Conservation (phyloP, 2,329 filamentous ascomycete species). For the Penicillium sp. region DNA sequence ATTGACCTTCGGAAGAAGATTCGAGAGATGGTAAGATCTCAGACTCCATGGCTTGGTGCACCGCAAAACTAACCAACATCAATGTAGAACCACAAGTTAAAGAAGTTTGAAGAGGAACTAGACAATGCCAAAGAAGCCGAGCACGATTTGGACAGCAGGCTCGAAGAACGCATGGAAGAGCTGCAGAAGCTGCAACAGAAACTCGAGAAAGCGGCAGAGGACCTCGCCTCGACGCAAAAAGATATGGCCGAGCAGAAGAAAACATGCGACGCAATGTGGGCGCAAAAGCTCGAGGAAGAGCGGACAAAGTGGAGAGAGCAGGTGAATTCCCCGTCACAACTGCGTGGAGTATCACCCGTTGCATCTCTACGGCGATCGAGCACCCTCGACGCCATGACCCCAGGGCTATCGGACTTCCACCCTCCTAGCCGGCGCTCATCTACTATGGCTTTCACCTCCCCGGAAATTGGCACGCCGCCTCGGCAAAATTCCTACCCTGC, state of each 20-base stretch:
- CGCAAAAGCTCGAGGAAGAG: conserved; percentile 65
- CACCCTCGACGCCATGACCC: conserved; percentile 39
- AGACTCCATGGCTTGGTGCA: background rate
- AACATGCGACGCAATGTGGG: conserved; percentile 56
- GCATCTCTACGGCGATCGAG: conserved; percentile 43
- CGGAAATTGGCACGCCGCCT: conserved; percentile 42
- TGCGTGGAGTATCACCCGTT: conserved; percentile 44
- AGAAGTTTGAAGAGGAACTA: conserved; percentile 77
- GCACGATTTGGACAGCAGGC: conserved; percentile 50
- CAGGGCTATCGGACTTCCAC: conserved; percentile 38
- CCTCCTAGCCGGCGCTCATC: conserved; percentile 44
- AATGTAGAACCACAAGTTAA: conserved; percentile 61
- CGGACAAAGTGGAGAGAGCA: conserved; percentile 59
- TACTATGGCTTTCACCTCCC: conserved; percentile 36
- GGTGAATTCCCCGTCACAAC: conserved; percentile 38
- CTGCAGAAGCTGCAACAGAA: conserved; percentile 48
- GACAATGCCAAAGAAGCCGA: conserved; percentile 58
- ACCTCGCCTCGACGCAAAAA: conserved; percentile 59
- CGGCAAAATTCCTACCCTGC: conserved; percentile 49
- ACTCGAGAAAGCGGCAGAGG: conserved; percentile 55
- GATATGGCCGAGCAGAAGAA: conserved; percentile 61
- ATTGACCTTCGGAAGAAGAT: conserved; percentile 86
- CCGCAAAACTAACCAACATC: conserved; percentile 7
- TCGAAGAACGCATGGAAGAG: conserved; percentile 66
- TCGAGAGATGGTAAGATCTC: conserved; percentile 69